phyloP scores from a whole-genome alignment of 805 yeast species.

The Zygoascus tannicola region DNA sequence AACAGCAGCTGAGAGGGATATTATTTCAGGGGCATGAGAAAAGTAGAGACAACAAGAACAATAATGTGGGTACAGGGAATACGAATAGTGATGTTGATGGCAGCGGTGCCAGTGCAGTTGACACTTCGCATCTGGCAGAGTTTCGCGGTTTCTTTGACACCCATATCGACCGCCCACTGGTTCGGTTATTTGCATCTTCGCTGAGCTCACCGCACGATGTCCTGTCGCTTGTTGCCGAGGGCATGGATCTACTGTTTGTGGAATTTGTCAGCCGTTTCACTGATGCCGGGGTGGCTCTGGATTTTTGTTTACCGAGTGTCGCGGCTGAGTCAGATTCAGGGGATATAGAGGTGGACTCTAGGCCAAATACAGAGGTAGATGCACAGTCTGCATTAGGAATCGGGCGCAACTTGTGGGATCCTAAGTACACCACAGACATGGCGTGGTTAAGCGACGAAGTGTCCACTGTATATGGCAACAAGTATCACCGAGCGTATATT shows the following conservation, averaged over 20 bases:
- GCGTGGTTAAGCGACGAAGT: slow-evolving; percentile 18
- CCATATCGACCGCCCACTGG: slow-evolving; percentile 1
- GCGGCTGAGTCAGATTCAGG: slow-evolving; percentile 8
- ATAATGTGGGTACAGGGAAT: slow-evolving; percentile 1
- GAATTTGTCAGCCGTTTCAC: slow-evolving; percentile 25
- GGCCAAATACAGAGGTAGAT: background rate
- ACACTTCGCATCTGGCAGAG: background rate
- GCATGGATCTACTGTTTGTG: slow-evolving; percentile 29
- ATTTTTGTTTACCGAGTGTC: slow-evolving; percentile 22
- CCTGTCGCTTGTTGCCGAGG: slow-evolving; percentile 23
- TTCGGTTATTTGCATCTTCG: slow-evolving; percentile 16
- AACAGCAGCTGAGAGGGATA: slow-evolving; percentile 9
- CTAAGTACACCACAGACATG: slow-evolving; percentile 25
- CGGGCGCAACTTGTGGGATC: slow-evolving; percentile 27
- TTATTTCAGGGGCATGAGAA: slow-evolving; percentile 7
- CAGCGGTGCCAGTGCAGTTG: slow-evolving; percentile 7
- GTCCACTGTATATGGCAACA: slow-evolving; percentile 16
- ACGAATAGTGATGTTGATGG: slow-evolving; percentile 4
- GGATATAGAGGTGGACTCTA: too few relatives aligned
- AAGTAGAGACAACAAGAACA: slow-evolving; percentile 6
- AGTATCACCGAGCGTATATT: slow-evolving; percentile 32
- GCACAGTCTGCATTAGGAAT: slow-evolving; percentile 5
- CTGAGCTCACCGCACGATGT: slow-evolving; percentile 28
- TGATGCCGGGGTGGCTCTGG: slow-evolving; percentile 33
- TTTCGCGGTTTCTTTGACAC: background rate